Base-by-base conservation (phyloP, 768 basidiomycete genomes). In the Rossbeevera mucosa region DNA sequence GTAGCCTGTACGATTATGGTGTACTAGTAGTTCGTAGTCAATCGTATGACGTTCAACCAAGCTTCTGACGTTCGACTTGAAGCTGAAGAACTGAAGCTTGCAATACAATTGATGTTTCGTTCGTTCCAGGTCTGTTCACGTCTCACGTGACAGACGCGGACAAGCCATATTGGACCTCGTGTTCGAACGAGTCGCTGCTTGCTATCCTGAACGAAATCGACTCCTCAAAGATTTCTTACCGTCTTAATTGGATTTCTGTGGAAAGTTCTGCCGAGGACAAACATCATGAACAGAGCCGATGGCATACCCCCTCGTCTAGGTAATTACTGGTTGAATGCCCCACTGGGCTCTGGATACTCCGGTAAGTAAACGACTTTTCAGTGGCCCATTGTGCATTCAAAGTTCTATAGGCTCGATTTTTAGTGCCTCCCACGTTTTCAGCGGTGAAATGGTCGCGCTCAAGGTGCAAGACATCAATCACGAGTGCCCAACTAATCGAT, bases 401-500 rank as follows among this genome's bases (percentile, higher is more conserved):
- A 16, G 26, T 7, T n/a, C 44, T 48, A n/a, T 56, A 89, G 88
- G 88, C 36, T 81, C 83, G 16, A 90, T 89, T 52, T 90, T 76
- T 61, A 74, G 77, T 20, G 88, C 88, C 1, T 64, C 60, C 13
- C 69, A 91, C 58, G 56, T 88, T 1, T 73, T 81, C 60, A 83
- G 72, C 3, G 72, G 74, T 18, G 75, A 83, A 40, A 64, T 75
- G n/a, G 85, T 86, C 38, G 88, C 88, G 2, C 74, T 91, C 49
- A 91, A 91, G 64, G 71, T 91, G 9, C 88, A 91, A 66, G 74
- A 76, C 51, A 70, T 80, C 20, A 73, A 88, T 56, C 82, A 87
- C 52, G 80, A 85, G 63, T 89, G 86, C 60, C 88, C 86, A 0
- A 88, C 88, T 4, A 91, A 91, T 61, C 73, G 69, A 26, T 88